Conservation (phyloP, 169 alveolate genomes). For the Plasmodium billcollinsi region DNA sequence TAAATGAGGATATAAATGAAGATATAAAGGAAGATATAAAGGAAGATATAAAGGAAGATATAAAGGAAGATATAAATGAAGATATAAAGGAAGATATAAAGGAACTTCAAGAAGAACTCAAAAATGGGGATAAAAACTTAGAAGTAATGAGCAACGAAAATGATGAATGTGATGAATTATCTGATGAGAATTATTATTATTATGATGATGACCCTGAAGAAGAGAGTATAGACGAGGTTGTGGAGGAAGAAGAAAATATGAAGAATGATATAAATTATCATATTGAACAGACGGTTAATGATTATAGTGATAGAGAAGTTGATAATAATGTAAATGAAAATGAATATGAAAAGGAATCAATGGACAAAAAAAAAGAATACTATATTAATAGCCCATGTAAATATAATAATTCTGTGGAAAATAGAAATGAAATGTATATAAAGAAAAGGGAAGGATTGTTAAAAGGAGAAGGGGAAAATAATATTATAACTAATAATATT, state of each 20-base stretch:
- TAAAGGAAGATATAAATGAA: background rate
- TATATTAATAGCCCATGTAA: no score
- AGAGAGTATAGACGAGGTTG: background rate
- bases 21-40: constrained; percentile 3
- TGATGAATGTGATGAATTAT: background rate
- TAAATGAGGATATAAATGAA: background rate
- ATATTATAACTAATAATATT: background rate
- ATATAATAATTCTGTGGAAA: no score
- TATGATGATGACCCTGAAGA: background rate
- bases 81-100: background rate
- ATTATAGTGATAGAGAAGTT: no score
- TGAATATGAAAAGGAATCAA: background rate
- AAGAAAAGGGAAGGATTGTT: background rate
- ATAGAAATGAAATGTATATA: no score
- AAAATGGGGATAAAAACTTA: constrained; percentile 8
- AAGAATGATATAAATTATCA: background rate
- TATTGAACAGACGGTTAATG: background rate
- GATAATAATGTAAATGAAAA: background rate
- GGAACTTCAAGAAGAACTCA: background rate
- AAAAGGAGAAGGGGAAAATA: background rate
- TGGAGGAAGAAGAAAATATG: background rate
- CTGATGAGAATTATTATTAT: no score
- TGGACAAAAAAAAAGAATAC: background rate
- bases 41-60: background rate
- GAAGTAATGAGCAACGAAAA: background rate